These are phyloP conservation scores for Calonectria naviculata DNA, from an alignment of 2,329 filamentous ascomycete species.

Conservation along the genomic window DNA sequence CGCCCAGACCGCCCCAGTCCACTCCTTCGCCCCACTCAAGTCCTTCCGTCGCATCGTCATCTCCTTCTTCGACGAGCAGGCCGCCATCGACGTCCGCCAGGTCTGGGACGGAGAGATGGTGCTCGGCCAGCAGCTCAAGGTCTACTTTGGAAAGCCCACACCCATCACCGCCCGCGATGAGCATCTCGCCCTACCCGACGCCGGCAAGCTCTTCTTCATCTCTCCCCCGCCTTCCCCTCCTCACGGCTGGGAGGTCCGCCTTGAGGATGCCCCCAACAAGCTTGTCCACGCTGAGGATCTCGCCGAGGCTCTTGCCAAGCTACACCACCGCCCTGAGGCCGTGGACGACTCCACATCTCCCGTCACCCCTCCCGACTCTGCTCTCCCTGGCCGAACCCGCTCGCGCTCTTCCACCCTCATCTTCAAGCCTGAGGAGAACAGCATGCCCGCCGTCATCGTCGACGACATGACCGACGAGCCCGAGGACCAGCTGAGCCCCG, in stretches of 20 bases:
- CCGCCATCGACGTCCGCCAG: slow-evolving; percentile 77
- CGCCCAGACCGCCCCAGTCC: slow-evolving; percentile 74
- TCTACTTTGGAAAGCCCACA: slow-evolving; percentile 76
- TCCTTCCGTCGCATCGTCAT: slow-evolving; percentile 86
- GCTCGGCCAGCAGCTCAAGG: slow-evolving; percentile 74
- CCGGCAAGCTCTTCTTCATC: slow-evolving; percentile 80
- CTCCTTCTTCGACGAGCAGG: slow-evolving; percentile 77
- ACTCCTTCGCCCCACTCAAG: slow-evolving; percentile 83
- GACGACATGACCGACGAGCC: slow-evolving; percentile 74
- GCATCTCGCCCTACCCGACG: slow-evolving; percentile 74
- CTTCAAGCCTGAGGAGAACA: slow-evolving; percentile 69
- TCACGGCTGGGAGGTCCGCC: slow-evolving; percentile 74
- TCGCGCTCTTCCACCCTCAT: slow-evolving; percentile 75
- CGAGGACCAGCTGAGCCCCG: slow-evolving; percentile 52
- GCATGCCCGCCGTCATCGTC: slow-evolving; percentile 73
- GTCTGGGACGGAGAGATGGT: slow-evolving; percentile 80
- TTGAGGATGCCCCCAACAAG: slow-evolving; percentile 78
- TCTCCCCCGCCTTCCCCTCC: slow-evolving; percentile 75
- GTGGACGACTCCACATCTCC: slow-evolving; percentile 49
- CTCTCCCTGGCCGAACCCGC: slow-evolving; percentile 48
- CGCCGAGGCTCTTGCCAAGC: slow-evolving; percentile 71
- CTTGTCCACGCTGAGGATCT: slow-evolving; percentile 76
- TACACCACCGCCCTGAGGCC: slow-evolving; percentile 62
- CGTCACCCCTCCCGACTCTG: slow-evolving; percentile 44
- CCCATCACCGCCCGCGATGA: slow-evolving; percentile 65